A percentile compares a stretch with the other conserved stretches of the same genome.
These are phyloP conservation scores for Hanseniaspora sp. DNA, from an alignment of 1,139 yeast genomes.

Conservation along the genomic window DNA sequence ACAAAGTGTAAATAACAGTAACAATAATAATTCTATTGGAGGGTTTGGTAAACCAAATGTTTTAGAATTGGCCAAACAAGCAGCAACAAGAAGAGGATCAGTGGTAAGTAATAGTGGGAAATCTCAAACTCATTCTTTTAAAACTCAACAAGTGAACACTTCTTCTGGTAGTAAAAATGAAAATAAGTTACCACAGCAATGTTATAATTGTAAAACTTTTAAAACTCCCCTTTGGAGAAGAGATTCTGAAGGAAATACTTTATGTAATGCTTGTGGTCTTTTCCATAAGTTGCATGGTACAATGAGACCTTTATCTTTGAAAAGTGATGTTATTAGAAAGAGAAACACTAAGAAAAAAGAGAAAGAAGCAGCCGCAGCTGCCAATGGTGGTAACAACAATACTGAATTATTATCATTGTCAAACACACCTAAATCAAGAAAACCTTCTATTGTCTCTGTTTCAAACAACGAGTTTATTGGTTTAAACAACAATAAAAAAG, in stretches of 20 bases:
- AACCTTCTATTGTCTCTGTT: background rate
- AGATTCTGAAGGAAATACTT: constrained; percentile 83
- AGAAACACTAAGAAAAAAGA: constrained; percentile 38
- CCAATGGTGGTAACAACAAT: too few relatives aligned
- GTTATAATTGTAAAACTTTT: constrained; percentile 85
- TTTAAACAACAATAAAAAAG: background rate
- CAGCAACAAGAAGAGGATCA: constrained; percentile 6
- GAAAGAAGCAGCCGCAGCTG: background rate
- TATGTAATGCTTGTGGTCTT: constrained; percentile 94
- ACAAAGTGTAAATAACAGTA: constrained; percentile 13
- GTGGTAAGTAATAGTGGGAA: constrained; percentile 4
- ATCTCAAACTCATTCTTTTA: constrained; percentile 11
- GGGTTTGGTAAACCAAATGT: constrained; percentile 14
- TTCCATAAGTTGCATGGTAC: constrained; percentile 90
- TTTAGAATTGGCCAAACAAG: constrained; percentile 4
- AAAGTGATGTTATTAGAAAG: constrained; percentile 88
- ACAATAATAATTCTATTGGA: constrained; percentile 1
- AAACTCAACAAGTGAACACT: constrained; percentile 1
- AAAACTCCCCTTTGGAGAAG: constrained; percentile 96
- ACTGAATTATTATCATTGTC: background rate
- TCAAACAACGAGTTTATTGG: background rate
- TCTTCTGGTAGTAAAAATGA: constrained; percentile 9
- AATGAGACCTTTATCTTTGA: constrained; percentile 80
- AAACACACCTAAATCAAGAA: background rate
- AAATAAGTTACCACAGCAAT: constrained; percentile 32